Base-by-base conservation (phyloP, 345 rosid genomes). In the Arabis hirsuta region DNA sequence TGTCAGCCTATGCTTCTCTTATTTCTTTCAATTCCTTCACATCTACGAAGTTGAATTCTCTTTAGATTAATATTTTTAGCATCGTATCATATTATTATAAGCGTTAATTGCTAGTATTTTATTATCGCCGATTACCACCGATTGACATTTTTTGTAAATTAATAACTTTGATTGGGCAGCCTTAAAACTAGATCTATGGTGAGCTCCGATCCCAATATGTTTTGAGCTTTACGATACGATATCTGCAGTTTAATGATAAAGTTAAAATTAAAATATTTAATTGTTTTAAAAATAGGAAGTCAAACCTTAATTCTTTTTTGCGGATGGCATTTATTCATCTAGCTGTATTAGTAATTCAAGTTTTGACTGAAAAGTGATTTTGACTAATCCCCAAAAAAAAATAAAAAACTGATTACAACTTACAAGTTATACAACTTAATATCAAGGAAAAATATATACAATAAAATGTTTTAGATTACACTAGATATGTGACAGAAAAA, bases 151-250 rank as follows among this genome's bases (percentile, higher is more conserved):
- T 31, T 48, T 12, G 53, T 51, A 42, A 10, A 38, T 8, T 9
- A 7, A 27, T 16, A 6, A 46, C 29, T n/a, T 41, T 74, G 47
- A 52, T 67, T 68, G 64, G 64, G 50, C 63, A 67, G 42, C 29
- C 69, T 16, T 75, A 5, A 36, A 24, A 61, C 41, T 59, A 60
- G 69, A 76, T 69, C 65, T 62, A 27, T 12, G 48, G 53, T 46
- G 9, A 62, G 62, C 74, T 45, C 79, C 71, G 74, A 76, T 76
- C 74, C 74, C 79, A 0, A 74, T 52, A 26, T 43, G 14, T 3
- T n/a, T 74, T 66, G 20, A 34, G 47, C 10, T 41, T 58, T 29
- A 64, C 64, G 52, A 16, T 65, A 27, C 58, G 56, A 45, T 62
- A 53, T 27, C 8, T 31, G 2, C 32, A 16, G 12, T 55, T 3